Evolutionary conservation across 2,329 filamentous ascomycete genomes (phyloP), one percentile per base, ranked within the genome.

Genomic region (Xylaria sp.): DNA sequence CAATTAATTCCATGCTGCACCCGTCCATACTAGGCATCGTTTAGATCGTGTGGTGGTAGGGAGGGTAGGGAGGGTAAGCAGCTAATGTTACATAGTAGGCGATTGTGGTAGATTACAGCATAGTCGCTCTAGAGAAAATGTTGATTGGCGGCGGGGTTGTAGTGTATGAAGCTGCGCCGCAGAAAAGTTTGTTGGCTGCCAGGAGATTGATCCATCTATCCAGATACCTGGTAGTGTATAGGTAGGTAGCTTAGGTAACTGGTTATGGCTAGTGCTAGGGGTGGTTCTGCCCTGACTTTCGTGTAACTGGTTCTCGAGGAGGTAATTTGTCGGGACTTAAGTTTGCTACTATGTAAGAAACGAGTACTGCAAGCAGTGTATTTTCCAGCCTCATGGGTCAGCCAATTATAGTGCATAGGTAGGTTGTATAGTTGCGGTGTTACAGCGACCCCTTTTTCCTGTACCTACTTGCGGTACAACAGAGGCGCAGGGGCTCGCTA

Each of bases 281-380:
- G n/a, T n/a, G 13, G 23, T 48, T 18, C 23, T 28, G 20, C 10
- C 45, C 45, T 15, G 20, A 25, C 23, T 13, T 48, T 25, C 10
- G 25, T 48, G 7, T 18, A 28, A 15, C 45, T 28, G 23, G 23
- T 48, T 25, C 41, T 28, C n/a, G n/a, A n/a, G n/a, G n/a, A n/a
- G n/a, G n/a, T 12, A 25, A 48, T 12, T 25, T 46, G 46, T 12
- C 46, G 12, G 23, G 46, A 12, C n/a, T n/a, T 10, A 18, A n/a
- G 25, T 52, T 52, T 52, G 48, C 48, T 30, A n/a, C n/a, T n/a
- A n/a, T n/a, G n/a, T n/a, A n/a, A n/a, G 25, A 30, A n/a, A 52
- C 18, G 10, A n/a, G 25, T 39, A 39, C 34, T 39, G 25, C 46
- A 39, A 39, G 36, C 36, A 25, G 45, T 48, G n/a, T 15, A 15